phyloP scores from a whole-genome alignment of 495 filamentous ascomycete species.

The Daldinia decipiens region DNA sequence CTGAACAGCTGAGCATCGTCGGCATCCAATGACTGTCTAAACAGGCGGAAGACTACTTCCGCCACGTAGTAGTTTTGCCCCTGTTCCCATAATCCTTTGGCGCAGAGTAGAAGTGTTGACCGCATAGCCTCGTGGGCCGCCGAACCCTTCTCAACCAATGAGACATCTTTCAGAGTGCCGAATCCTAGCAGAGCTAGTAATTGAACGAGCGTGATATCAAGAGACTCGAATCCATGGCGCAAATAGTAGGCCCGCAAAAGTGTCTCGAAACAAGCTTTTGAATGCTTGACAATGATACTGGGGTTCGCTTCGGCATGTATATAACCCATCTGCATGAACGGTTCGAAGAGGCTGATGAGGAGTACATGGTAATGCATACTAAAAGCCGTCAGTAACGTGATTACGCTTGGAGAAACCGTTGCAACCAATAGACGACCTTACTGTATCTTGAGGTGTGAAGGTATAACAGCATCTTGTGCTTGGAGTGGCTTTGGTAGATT shows the following conservation, averaged over 20 bases:
- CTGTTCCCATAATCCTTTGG: constrained; percentile 39
- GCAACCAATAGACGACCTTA: constrained; percentile 9
- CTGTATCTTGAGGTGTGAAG: constrained; percentile 50
- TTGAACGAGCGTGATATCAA: constrained; percentile 37
- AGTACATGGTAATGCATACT: constrained; percentile 38
- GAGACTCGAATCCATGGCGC: constrained; percentile 52
- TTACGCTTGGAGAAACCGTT: background rate
- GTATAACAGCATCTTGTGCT: constrained; percentile 47
- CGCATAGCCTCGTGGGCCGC: constrained; percentile 20
- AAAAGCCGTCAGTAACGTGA: background rate
- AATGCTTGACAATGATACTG: constrained; percentile 37
- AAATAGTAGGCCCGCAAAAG: constrained; percentile 55
- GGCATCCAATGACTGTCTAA: constrained; percentile 23
- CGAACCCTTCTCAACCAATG: constrained; percentile 22
- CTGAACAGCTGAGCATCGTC: constrained; percentile 26
- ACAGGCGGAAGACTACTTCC: constrained; percentile 30
- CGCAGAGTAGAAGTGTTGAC: constrained; percentile 37
- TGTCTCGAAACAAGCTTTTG: constrained; percentile 44
- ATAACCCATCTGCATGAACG: constrained; percentile 29
- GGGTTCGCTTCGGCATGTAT: constrained; percentile 30
- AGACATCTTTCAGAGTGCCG: constrained; percentile 23
- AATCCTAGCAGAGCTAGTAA: constrained; percentile 32
- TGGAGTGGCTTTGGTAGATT: constrained; percentile 49
- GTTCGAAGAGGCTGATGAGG: constrained; percentile 36
- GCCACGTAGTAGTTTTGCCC: constrained; percentile 38